Conservation (phyloP, 2,329 filamentous ascomycete genomes). For the Xylaria multiplex region DNA sequence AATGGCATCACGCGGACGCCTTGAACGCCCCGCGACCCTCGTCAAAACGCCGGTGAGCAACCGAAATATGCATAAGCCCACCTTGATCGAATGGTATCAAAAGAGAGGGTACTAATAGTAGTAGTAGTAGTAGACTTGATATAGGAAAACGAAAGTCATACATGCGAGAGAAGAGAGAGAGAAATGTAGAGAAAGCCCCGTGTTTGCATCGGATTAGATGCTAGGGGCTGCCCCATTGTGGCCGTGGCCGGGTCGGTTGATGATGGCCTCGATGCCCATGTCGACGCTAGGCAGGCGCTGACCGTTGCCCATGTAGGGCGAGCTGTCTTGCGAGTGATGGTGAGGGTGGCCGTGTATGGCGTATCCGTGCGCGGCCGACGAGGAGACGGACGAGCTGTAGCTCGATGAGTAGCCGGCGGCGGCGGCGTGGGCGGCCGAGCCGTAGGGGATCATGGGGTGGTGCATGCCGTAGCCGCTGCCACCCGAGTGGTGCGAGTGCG, state of each 20-base stretch:
- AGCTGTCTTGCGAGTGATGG: constrained; percentile 53
- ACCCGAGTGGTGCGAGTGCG: constrained; percentile 50
- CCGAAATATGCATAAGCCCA: constrained; percentile 23
- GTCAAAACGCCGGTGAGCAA: constrained; percentile 18
- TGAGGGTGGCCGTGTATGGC: constrained; percentile 47
- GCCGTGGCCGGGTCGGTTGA: constrained; percentile 58
- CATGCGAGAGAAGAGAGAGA: constrained; percentile 11
- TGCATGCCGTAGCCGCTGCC: constrained; percentile 44
- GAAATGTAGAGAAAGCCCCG: neutral
- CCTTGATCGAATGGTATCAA: constrained; percentile 10
- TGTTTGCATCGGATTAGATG: constrained; percentile 24
- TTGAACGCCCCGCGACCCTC: constrained; percentile 22
- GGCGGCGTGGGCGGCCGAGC: constrained; percentile 4
- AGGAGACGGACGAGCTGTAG: constrained; percentile 66
- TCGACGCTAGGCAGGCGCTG: constrained; percentile 65
- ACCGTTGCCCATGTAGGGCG: constrained; percentile 59
- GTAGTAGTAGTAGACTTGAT: neutral
- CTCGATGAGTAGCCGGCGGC: constrained; percentile 50
- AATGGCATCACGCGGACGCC: constrained; percentile 8
- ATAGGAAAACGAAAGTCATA: constrained; percentile 21
- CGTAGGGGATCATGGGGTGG: constrained; percentile 33
- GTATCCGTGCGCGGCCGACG: constrained; percentile 46
- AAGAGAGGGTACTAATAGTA: constrained; percentile 9
- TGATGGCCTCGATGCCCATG: constrained; percentile 70
- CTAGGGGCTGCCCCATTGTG: constrained; percentile 28